Evolutionary conservation across 768 basidiomycete species (phyloP), one percentile per base, ranked within the genome.

Genomic region (Russula sp.): DNA sequence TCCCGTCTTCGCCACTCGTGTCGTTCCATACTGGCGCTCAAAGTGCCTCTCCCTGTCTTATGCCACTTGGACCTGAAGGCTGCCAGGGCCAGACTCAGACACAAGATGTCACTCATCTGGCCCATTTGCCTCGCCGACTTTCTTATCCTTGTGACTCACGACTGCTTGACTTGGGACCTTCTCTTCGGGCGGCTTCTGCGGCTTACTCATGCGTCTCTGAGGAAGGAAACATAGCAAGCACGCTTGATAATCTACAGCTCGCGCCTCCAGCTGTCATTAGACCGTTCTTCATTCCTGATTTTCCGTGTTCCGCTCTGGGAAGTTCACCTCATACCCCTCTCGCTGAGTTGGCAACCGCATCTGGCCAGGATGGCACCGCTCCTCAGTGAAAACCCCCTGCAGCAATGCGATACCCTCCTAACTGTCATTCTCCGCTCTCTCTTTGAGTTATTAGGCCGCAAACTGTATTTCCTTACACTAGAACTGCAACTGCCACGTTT

Each of bases 231-330:
- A 55, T 61, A 22, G 31, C 62, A n/a, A 34, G 35, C 62, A 48
- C 59, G 8, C 47, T 64, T 40, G 61, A 57, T 16, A 39, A 27
- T 42, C 55, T 56, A 37, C 59, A 66, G 47, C 66, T 68, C 10
- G 67, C 65, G 22, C 55, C 65, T 13, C 67, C 67, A 14, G 67
- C 59, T n/a, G 47, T 60, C 42, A 66, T 68, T 52, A 57, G 62
- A 35, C 56, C 67, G 4, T 67, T 53, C 54, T 66, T 63, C 27
- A 39, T 55, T 35, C 35, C 64, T 16, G 65, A 42, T n/a, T 31
- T 55, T 47, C 53, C 55, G 7, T 57, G 47, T 49, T 34, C 55
- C 11, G 50, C 48, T 16, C 31, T 47, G n/a, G 56, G 57, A 9
- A 37, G 53, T 42, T 55, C 53, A 16, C 52, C 65, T 39, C 45